Evolutionary conservation across 1,284 basidiomycete genomes (phyloP).

Genomic region (Hymenochaete sp.): DNA sequence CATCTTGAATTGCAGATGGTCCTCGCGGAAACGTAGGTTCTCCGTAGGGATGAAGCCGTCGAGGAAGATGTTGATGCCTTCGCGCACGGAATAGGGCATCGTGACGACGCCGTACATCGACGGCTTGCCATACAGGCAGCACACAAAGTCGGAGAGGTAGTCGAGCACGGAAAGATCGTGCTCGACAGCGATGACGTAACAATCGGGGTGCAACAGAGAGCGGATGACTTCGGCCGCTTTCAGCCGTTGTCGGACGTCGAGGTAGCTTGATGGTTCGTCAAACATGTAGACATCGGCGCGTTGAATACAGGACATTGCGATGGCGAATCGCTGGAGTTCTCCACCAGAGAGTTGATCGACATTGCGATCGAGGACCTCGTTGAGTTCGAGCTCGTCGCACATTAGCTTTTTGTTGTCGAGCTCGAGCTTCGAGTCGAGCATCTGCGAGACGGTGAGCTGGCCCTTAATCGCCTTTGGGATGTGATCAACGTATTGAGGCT

Average conservation of each 20-base stretch:
- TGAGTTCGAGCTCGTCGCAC: conserved; percentile 79
- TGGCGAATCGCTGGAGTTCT: conserved; percentile 93
- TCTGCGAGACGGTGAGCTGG: conserved; percentile 72
- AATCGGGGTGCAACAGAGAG: conserved; percentile 65
- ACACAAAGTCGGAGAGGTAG: conserved; percentile 95
- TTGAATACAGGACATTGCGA: conserved; percentile 90
- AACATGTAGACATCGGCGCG: conserved; percentile 96
- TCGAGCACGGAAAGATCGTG: conserved; percentile 96
- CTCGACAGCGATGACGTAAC: conserved; percentile 94
- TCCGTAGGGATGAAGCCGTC: conserved; percentile 98
- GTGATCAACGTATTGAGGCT: conserved; percentile 98
- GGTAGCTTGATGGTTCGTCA: conserved; percentile 94
- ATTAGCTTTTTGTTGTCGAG: conserved; percentile 77
- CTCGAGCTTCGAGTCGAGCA: conserved; percentile 85
- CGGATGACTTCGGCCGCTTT: conserved; percentile 96
- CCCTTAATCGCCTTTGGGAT: conserved; percentile 95
- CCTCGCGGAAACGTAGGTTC: conserved; percentile 93
- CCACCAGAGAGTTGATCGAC: conserved; percentile 84
- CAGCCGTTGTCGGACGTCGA: conserved; percentile 91
- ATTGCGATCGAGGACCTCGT: conserved; percentile 77
- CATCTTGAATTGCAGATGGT: conserved; percentile 93
- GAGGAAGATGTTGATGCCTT: conserved; percentile 98
- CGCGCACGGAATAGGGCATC: conserved; percentile 93
- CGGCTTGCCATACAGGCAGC: conserved; percentile 93
- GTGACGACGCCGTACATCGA: conserved; percentile 97